These are phyloP conservation scores for Lachancea quebecensis DNA, from an alignment of 805 yeast genomes.

Conservation along the genomic window DNA sequence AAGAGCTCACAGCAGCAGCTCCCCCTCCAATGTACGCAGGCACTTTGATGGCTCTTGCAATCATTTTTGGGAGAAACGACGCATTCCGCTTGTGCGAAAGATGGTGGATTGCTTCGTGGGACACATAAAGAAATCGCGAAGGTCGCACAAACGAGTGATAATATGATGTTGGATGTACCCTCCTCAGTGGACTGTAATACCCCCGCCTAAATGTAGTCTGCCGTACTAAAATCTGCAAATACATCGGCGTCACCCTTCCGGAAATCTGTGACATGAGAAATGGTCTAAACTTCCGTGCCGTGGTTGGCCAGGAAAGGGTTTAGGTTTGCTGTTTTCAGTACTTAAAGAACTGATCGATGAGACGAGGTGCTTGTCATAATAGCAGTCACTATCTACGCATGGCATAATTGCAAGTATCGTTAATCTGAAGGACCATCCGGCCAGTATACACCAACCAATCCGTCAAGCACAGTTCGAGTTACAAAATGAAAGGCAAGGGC, in stretches of 20 bases:
- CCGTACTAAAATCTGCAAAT: not conserved
- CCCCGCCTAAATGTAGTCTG: not conserved
- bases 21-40: conserved; percentile 90
- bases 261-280: not conserved
- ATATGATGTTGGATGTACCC: conserved; percentile 10
- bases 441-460: no score
- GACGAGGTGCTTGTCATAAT: no score
- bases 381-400: no score
- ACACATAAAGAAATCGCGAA: conserved; percentile 12
- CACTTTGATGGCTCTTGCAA: conserved; percentile 47
- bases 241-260: not conserved
- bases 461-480: no score
- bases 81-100: conserved; percentile 20
- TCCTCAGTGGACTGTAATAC: conserved; percentile 5
- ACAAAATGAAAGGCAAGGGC: no score
- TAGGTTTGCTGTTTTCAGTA: not conserved
- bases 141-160: conserved; percentile 21
- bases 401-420: no score
- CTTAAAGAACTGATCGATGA: no score
- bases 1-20: conserved; percentile 89
- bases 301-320: not conserved
- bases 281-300: not conserved
- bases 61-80: conserved; percentile 43
- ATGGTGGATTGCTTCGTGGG: conserved; percentile 13
- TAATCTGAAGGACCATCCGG: no score